Percentiles rank a stretch among this genome's conserved stretches.
phyloP scores from a whole-genome alignment of 2,329 filamentous ascomycete genomes.

The Ilyonectria destructans region DNA sequence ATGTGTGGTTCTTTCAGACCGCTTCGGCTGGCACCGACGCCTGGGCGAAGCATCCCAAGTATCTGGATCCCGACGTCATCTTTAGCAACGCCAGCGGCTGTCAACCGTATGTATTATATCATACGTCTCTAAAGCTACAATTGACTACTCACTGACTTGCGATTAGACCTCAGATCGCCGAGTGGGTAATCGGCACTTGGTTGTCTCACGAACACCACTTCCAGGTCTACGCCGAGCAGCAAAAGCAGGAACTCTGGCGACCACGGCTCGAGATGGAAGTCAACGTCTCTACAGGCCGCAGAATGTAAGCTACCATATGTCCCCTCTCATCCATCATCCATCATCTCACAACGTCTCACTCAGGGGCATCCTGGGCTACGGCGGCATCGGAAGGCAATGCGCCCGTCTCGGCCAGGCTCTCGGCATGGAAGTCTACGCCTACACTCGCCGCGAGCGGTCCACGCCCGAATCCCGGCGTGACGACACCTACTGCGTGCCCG shows the following conservation, averaged over 20 bases:
- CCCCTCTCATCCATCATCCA: not conserved
- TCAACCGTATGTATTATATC: constrained; percentile 57
- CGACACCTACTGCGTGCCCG: constrained; percentile 75
- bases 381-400: constrained; percentile 62
- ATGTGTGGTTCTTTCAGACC: constrained; percentile 63
- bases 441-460: constrained; percentile 73
- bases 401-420: constrained; percentile 69
- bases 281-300: constrained; percentile 53
- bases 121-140: not conserved
- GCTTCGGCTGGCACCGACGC: constrained; percentile 61
- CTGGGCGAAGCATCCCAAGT: constrained; percentile 57
- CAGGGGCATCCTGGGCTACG: constrained; percentile 62
- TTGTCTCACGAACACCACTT: constrained; percentile 55
- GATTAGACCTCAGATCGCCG: constrained; percentile 57
- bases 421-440: constrained; percentile 79
- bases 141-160: not conserved
- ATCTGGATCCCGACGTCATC: constrained; percentile 53
- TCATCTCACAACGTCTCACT: not conserved
- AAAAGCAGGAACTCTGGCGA: constrained; percentile 51
- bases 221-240: constrained; percentile 48
- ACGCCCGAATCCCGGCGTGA: constrained; percentile 74
- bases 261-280: constrained; percentile 36
- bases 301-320: constrained; percentile 50
- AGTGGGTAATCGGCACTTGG: constrained; percentile 59
- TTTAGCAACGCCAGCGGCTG: constrained; percentile 61